phyloP scores from a whole-genome alignment of 2,329 filamentous ascomycete genomes.

The Stagonosporopsis vannaccii region DNA sequence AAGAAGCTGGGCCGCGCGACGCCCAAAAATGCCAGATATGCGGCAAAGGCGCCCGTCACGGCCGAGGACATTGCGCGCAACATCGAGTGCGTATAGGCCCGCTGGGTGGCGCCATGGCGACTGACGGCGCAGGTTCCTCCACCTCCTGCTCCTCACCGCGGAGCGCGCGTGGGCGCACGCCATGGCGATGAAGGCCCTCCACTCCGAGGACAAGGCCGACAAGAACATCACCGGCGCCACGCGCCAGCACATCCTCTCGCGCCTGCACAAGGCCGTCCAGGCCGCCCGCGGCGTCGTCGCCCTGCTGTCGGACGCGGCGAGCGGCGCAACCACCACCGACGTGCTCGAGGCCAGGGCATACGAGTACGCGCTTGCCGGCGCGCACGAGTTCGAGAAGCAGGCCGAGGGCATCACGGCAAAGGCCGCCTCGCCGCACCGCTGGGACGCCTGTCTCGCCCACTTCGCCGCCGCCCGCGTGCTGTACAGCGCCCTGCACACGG shows the following conservation, averaged over 20 bases:
- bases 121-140: constrained; percentile 34
- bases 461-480: constrained; percentile 82
- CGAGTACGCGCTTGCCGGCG: constrained; percentile 75
- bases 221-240: constrained; percentile 81
- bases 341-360: constrained; percentile 89
- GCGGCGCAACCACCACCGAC: constrained; percentile 73
- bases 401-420: constrained; percentile 52
- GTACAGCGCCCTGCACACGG: constrained; percentile 76
- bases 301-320: constrained; percentile 69
- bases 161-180: constrained; percentile 96
- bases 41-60: constrained; percentile 72
- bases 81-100: constrained; percentile 74
- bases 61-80: constrained; percentile 77
- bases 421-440: constrained; percentile 60
- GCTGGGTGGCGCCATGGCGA: too few species aligned
- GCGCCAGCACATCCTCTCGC: constrained; percentile 86
- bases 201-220: constrained; percentile 74
- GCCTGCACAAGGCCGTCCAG: constrained; percentile 79
- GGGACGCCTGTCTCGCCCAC: constrained; percentile 77
- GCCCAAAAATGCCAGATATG: constrained; percentile 86
- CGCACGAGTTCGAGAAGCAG: constrained; percentile 84
- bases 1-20: constrained; percentile 86
- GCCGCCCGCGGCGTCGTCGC: constrained; percentile 73
- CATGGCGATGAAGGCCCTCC: constrained; percentile 88
- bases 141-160: constrained; percentile 79